Evolutionary conservation across 345 rosid genomes (phyloP), one percentile per base, ranked within the genome.

Genomic region (Sisymbrium irio): DNA sequence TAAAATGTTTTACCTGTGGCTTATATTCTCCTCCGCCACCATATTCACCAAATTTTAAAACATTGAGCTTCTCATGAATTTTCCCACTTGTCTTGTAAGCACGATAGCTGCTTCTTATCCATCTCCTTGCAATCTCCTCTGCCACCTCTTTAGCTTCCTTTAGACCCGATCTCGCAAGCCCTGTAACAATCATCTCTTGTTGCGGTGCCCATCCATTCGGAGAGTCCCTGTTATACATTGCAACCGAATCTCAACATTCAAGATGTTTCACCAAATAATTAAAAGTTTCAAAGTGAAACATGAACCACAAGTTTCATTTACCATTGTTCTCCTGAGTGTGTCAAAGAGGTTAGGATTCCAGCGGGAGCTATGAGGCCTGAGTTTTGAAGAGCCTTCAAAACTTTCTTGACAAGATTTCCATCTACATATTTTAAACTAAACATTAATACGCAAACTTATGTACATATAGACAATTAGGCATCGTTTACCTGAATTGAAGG

Each of bases 201-300:
- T 87, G 79, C 5, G 99, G 97, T 1, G 98, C 87, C 99, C 98
- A 95, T 45, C 98, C 98, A 27, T 90, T 95, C 12, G 97, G 98
- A 75, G 61, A 89, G 77, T 95, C 99, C 98, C 98, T 95, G 80
- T 55, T 67, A 30, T 1, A 25, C 46, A 19, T 25, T n/a, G 49
- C 41, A 13, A 62, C 20, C 33, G 39, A 15, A 37, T 44, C 10
- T 17, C 13, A 42, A 54, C 25, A 7, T 33, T 30, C 54, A 59
- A 63, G 7, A 55, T 36, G 17, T 13, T 67, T 41, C 14, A 9
- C 39, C 3, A 75, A 18, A 11, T 19, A 19, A 9, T 14, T 25
- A 13, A 40, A 45, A n/a, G 25, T 35, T 36, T 56, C 30, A 45
- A 13, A 19, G 35, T 28, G 44, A 14, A 65, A 58, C 60, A 47